Base-by-base conservation (phyloP, 1,284 basidiomycete species). In the Heterobasidion occidentale region DNA sequence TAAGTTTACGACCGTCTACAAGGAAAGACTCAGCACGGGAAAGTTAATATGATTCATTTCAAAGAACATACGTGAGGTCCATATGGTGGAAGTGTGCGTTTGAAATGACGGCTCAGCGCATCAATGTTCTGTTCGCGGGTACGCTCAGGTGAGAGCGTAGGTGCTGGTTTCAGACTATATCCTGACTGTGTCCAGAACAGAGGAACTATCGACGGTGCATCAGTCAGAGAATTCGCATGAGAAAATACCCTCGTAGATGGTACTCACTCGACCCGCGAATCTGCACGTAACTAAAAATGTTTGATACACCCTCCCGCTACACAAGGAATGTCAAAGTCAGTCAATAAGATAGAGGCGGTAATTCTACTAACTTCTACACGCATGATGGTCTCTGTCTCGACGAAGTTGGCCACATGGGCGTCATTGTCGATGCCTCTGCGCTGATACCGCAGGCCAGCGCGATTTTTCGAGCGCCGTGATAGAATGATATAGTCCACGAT, bases 371-470 rank as follows among this genome's bases (percentile, higher is more conserved):
- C 92, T 75, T 88, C 80, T 14, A 94, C 80, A 42, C 83, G 77
- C 71, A 92, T 82, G 58, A 97, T 84, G 34, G 92, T 90, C 73
- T 97, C 94, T 0, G 92, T 94, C 72, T 97, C 94, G 42, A 95
- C 94, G 68, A 93, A 95, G 70, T 95, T 96, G 6, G 92, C 90
- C 11, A 88, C 88, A 65, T 85, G 79, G 12, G 90, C 87, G 61
- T 90, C 86, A 57, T 88, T 81, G 64, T 99, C 94, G 57, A 99
- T 86, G 3, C 97, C 97, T 65, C 97, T 81, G 35, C 93, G 85
- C 69, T 99, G 97, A 77, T 98, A 99, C 54, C 97, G 83, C 52
- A 98, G 84, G 1, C 97, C 97, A 11, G 94, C 94, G 51, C 97
- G 84, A 69, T 94, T 84, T 61, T 93, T 83, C 33, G 94, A 96